Base-by-base conservation (phyloP, 2,329 filamentous ascomycete genomes). In the Penicillium decumbens region DNA sequence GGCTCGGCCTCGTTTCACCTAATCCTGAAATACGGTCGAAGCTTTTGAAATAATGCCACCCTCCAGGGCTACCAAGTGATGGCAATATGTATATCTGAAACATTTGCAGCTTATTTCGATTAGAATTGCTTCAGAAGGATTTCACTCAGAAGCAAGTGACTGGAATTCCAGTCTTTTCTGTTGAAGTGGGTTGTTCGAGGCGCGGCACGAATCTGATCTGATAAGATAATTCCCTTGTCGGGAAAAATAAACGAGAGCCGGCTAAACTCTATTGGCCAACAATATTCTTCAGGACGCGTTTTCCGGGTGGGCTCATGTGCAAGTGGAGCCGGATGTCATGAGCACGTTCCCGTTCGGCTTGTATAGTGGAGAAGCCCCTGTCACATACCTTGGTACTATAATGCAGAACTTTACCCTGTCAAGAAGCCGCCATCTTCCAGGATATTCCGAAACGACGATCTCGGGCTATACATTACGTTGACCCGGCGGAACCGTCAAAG, bases 281-380 rank as follows among this genome's bases (percentile, higher is more conserved):
- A 18, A 37, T 10, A 37, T 5, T 20, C 5, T 6, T 7, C 15
- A 20, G 3, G 10, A 18, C 4, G 9, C 15, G 3, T 20, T 5
- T 45, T 30, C 47, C 45, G 43, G 40, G 50, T 53, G 50, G 47
- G 29, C 47, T 50, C 40, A 50, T 50, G 15, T 43, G 30, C 27
- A 25, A 18, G 37, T 49, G 46, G 46, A 48, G 18, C 24, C 13
- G 18, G 13, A 6, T 35, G 29, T 41, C 35, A 15, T 32, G 8
- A 24, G 4, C 33, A 20, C 18, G 12, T 45, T 41, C 13, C 28
- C 6, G 24, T 25, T 35, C 8, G 8, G 18, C 12, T 12, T 33
- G 42, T 6, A 12, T 13, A 25, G 43, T 45, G 43, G 43, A 29
- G 27, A 45, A 18, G 10, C 23, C 18, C 33, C 15, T 37, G 12